Base-by-base conservation (phyloP, 257 asterid species). In the Leptodermis oblonga region DNA sequence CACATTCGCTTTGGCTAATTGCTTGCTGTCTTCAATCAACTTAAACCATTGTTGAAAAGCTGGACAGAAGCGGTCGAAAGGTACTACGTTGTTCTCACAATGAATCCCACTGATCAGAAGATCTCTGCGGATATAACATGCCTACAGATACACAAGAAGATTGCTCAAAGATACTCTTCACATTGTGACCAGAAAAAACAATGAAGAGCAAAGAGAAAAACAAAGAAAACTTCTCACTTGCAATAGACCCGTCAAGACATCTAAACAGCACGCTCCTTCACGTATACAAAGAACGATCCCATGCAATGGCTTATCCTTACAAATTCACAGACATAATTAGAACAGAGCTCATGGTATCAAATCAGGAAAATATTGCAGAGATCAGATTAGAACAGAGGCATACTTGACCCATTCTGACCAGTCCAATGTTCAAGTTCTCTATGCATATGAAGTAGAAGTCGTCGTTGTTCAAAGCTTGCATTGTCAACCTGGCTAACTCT, bases 251-350 rank as follows among this genome's bases (percentile, higher is more conserved):
- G 61, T 73, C 66, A 86, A 74, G 55, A 86, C 58, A 71, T 90
- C 95, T 65, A 80, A 62, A 69, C 95, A 80, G 74, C 77, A 74
- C 55, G 96, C 88, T 26, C 90, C 96, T 79, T 93, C 99, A 62
- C 96, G 87, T 18, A 93, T 70, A 69, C 76, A 84, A 14, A 93
- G 78, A 68, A 93, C 88, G 73, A 90, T 73, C 31, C 86, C 86
- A 12, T 77, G 80, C 97, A 89, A 81, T 30, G 75, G 77, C 67
- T 49, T 69, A 59, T 58, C 41, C 37, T 49, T 22, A 54, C 22
- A 45, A 31, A 52, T 54, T 58, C 68, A 71, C 70, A 72, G 26
- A 31, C 34, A 70, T 52, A 53, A 37, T 70, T 12, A 61, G 25
- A 59, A 52, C 60, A 39, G 52, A 20, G 42, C 22, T 41, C 51